Base-by-base conservation (phyloP, 352 stramenopile species). In the Phytophthora podocarpi region DNA sequence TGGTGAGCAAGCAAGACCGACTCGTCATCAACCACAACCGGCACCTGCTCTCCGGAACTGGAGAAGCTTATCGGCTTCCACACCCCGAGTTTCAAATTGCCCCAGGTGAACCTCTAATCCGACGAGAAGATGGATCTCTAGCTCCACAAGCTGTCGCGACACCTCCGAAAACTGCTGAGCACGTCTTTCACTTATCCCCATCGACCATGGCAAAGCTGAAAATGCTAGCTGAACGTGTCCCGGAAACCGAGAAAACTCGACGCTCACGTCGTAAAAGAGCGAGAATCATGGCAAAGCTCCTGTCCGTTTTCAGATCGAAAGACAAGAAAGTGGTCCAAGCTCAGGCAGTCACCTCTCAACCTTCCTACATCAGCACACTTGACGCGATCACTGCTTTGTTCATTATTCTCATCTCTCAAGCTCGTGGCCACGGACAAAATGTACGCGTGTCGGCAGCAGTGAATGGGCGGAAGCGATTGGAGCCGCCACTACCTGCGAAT, bases 321-420 rank as follows among this genome's bases (percentile, higher is more conserved):
- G 27, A 46, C 30, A 82, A 76, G 57, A 43, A 37, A 1, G 11
- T 64, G 21, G 36, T 15, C 1, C 40, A 59, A 56, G 42, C 26
- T 15, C 31, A 43, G 35, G 18, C 28, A 20, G 41, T n/a, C n/a
- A n/a, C 37, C 28, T 9, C 13, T 8, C 35, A 36, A 21, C 37
- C 43, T 27, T 39, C 61, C 24, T 88, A 81, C 49, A 49, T 82
- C 24, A 86, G 78, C 40, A 83, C 74, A 10, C 64, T 82, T 9
- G 78, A 88, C 48, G 59, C 66, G 2, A 58, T 88, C n/a, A 82
- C 78, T 0, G 78, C 78, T 12, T 48, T 88, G 2, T 84, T 85
- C 37, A 59, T 56, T 7, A 36, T 82, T 23, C 57, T 86, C 16
- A 82, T 88, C 58, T 73, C 76, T 7, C 54, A 68, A 56, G 78